A percentile compares a stretch with the other conserved stretches of the same genome.
phyloP scores from a whole-genome alignment of 768 basidiomycete genomes.

The Trametes villosa region DNA sequence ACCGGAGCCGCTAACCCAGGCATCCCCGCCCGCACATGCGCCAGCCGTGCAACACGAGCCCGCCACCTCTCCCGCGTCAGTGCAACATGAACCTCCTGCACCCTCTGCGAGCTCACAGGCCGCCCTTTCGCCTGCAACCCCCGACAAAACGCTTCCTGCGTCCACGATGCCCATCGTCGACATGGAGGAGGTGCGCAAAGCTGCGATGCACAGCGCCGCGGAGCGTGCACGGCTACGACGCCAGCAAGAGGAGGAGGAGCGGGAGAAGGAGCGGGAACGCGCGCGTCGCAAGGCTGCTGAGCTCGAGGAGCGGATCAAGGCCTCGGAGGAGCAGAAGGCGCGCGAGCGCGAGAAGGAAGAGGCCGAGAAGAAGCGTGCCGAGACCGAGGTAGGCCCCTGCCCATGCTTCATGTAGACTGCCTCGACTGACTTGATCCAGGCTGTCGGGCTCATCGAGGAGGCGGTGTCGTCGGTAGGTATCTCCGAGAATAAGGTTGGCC shows the following conservation, averaged over 20 bases:
- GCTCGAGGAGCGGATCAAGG: constrained; percentile 69
- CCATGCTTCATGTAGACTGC: not conserved
- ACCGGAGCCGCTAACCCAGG: not conserved
- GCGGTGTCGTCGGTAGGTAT: constrained; percentile 39
- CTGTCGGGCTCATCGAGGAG: constrained; percentile 50
- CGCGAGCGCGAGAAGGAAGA: constrained; percentile 16
- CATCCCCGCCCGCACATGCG: too few species aligned
- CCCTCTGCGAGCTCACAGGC: constrained; percentile 24
- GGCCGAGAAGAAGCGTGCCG: constrained; percentile 20
- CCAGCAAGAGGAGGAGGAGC: constrained; percentile 82
- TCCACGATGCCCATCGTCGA: constrained; percentile 29
- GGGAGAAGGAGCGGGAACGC: constrained; percentile 79
- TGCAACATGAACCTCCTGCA: constrained; percentile 15
- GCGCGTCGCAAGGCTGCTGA: constrained; percentile 81
- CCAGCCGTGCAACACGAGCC: constrained; percentile 32
- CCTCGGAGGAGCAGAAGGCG: constrained; percentile 30
- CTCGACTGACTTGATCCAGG: constrained; percentile 38
- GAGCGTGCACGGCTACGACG: constrained; percentile 81
- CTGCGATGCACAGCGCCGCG: constrained; percentile 83
- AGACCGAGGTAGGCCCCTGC: constrained; percentile 25
- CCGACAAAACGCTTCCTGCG: constrained; percentile 22
- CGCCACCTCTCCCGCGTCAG: constrained; percentile 4
- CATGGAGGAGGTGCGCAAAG: constrained; percentile 69
- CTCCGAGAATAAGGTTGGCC: constrained; percentile 6
- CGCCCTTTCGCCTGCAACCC: constrained; percentile 23